These are phyloP conservation scores for Pseudonitzschia multiseries DNA, from an alignment of 108 stramenopile genomes.

Conservation along the genomic window DNA sequence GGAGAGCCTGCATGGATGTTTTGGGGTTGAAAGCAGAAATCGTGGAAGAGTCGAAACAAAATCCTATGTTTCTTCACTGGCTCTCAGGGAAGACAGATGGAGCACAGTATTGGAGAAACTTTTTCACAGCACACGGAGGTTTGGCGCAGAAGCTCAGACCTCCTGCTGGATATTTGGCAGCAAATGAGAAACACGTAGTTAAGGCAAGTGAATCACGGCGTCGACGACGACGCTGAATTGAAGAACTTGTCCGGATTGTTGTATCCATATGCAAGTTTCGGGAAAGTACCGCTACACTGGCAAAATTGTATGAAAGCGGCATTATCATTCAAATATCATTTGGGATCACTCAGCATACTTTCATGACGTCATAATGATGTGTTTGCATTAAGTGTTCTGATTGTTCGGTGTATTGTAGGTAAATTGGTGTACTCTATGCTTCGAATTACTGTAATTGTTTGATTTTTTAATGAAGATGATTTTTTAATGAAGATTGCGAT, in stretches of 20 bases:
- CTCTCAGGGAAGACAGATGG: constrained; percentile 73
- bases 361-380: too few species aligned
- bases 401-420: too few species aligned
- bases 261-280: too few species aligned
- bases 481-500: too few species aligned
- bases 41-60: constrained; percentile 82
- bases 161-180: constrained; percentile 19
- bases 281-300: too few species aligned
- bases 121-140: constrained; percentile 72
- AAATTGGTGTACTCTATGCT: too few species aligned
- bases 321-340: too few species aligned
- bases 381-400: too few species aligned
- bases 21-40: constrained; percentile 75
- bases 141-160: constrained; percentile 60
- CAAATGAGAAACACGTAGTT: background rate
- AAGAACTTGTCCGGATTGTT: background rate
- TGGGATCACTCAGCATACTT: too few species aligned
- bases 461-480: too few species aligned
- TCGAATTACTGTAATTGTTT: too few species aligned
- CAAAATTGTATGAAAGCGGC: too few species aligned
- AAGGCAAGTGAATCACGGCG: constrained; percentile 11
- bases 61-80: constrained; percentile 81
- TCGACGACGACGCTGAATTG: constrained; percentile 23
- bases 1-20: constrained; percentile 53
- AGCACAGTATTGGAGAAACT: constrained; percentile 67